Conservation (phyloP, 306 rosid species). For the Prinsepia uniflora region DNA sequence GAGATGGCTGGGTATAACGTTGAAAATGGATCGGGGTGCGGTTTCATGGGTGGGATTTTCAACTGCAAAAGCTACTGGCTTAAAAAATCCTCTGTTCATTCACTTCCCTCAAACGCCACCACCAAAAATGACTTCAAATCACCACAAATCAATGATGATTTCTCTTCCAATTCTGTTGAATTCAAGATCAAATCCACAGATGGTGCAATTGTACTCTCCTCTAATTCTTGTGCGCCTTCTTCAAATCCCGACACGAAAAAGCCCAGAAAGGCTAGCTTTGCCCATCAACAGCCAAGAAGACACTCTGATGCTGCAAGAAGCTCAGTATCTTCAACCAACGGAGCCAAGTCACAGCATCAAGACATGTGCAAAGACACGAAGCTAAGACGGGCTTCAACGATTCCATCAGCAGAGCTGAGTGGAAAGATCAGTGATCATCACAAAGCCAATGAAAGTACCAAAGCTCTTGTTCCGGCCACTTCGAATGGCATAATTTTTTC, state of each 20-base stretch:
- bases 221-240: constrained; percentile 9
- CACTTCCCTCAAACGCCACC: constrained; percentile 49
- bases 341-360: constrained; percentile 22
- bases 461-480: constrained; percentile 30
- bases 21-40: constrained; percentile 47
- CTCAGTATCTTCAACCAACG: constrained; percentile 55
- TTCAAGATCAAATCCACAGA: constrained; percentile 20
- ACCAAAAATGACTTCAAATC: constrained; percentile 25
- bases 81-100: constrained; percentile 70
- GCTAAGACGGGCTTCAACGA: constrained; percentile 24
- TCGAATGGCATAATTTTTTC: constrained; percentile 8
- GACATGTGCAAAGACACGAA: constrained; percentile 30
- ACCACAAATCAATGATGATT: constrained; percentile 17
- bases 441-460: constrained; percentile 27
- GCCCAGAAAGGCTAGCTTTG: constrained; percentile 30
- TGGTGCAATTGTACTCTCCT: constrained; percentile 1
- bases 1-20: constrained; percentile 39
- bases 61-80: constrained; percentile 40
- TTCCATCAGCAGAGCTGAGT: constrained; percentile 34
- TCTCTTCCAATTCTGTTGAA: not conserved
- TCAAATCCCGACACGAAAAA: constrained; percentile 30
- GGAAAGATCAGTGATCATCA: constrained; percentile 35
- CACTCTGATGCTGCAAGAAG: constrained; percentile 60
- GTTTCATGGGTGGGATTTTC: constrained; percentile 60
- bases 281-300: constrained; percentile 35